Base-by-base conservation (phyloP, 2,329 filamentous ascomycete genomes). In the Penicillium sp. region DNA sequence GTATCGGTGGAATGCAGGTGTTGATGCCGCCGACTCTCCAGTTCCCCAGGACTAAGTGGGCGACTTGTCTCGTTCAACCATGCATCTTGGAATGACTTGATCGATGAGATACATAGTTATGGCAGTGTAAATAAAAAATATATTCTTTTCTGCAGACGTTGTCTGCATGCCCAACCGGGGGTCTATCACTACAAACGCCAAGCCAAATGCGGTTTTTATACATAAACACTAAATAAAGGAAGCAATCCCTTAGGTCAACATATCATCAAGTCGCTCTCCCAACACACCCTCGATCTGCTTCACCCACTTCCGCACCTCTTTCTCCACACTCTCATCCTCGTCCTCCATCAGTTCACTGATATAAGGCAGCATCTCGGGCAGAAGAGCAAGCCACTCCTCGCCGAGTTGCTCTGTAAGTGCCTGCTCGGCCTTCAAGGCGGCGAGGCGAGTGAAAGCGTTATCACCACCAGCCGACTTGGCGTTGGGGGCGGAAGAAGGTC, bases 321-420 rank as follows among this genome's bases (percentile, higher is more conserved):
- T 78, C 75, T 98, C 93, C 23, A 98, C 92, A 25, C 80, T 79
- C 73, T 97, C 93, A 65, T 97, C 91, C 59, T 97, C 93, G 67
- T 98, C 93, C 66, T 98, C 93, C 73, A 95, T 87, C 64, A 95
- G 71, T 75, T 98, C 93, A 64, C 89, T 95, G 61, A 99, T 95
- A 57, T 92, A 89, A 18, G 95, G 92, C 67, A 98, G 74, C 87
- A 96, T 97, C 79, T 98, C 93, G 0, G 92, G 89, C 66, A 97
- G 70, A 75, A 95, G 81, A 1, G 84, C 81, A 52, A 98, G 73
- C 93, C 93, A 98, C 66, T 98, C 93, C 68, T 97, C 91, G 51
- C 91, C 91, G 24, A 97, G 73, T 42, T 82, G 78, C 59, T 87
- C 83, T 10, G 90, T 95, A 55, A 97, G 76, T 12, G 80, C 81